These are phyloP conservation scores for Colletotrichum eleusines DNA, from an alignment of 2,329 filamentous ascomycete genomes.

Conservation along the genomic window DNA sequence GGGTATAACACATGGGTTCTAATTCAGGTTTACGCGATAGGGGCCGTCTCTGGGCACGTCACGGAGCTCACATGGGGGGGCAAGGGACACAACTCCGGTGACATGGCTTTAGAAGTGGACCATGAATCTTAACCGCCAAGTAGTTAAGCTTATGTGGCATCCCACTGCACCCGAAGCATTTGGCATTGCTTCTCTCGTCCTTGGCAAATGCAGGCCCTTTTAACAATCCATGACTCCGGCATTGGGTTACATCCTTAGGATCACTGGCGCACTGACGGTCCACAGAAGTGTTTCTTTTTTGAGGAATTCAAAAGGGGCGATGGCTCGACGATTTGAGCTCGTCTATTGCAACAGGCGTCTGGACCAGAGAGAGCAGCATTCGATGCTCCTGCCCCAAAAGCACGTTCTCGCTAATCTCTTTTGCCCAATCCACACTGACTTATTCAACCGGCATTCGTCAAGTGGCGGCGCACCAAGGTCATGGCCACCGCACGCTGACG, in stretches of 20 bases:
- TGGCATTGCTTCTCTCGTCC: neutral
- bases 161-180: neutral
- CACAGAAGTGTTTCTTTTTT: neutral
- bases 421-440: too few species aligned
- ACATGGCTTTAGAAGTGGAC: neutral
- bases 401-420: neutral
- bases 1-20: neutral
- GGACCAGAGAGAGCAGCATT: neutral
- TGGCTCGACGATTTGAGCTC: too few species aligned
- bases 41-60: neutral
- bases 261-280: neutral
- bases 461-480: neutral
- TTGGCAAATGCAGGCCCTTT: neutral
- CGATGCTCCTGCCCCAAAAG: too few species aligned
- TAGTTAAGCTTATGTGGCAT: neutral
- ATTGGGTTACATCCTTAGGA: neutral
- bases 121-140: neutral
- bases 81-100: neutral
- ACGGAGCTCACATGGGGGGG: neutral
- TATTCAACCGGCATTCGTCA: neutral
- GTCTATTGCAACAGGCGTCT: neutral
- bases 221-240: neutral
- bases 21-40: neutral
- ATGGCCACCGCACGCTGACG: neutral
- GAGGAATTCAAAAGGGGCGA: too few species aligned